Evolutionary conservation across 2,329 filamentous ascomycete species (phyloP), one percentile per base, ranked within the genome.

Genomic region (Aspergillus ochraceus): DNA sequence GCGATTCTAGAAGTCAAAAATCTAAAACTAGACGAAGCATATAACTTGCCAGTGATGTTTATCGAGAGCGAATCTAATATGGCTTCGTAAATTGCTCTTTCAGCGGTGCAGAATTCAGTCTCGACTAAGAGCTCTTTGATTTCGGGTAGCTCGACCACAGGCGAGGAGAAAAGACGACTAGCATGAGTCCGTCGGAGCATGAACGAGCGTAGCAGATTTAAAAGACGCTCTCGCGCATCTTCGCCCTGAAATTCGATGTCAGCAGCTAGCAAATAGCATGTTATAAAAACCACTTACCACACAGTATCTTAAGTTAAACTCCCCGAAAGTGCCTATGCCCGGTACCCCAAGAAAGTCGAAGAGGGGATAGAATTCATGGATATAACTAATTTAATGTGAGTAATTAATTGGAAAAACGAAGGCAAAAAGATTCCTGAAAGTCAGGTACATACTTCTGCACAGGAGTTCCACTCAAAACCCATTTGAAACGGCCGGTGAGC

Each of bases 101-200:
- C 85, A 1, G 84, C 75, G 0, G 74, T 60, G 14, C 82, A 84
- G 69, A 87, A 85, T 0, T 81, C 65, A 0, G 84, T 72, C 61
- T 67, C 70, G 4, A 79, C 64, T 0, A 79, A 79, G 2, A 66
- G 68, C 54, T 83, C 76, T 8, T 72, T 72, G 0, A 85, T 80
- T 14, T 72, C 70, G 0, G 85, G 86, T 0, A 88, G 74, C 9
- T 79, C 81, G 17, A 88, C 68, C 1, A 88, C 81, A 0, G 83
- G 81, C 0, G 78, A 73, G 1, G 79, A 77, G 60, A 88, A 83
- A 17, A 88, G 74, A 0, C 70, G 78, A 56, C 85, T 83, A 1
- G 72, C 70, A 68, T 87, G 84, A 0, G 84, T 86, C 6, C 84
- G 77, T 5, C 85, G 77, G 17, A 84, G 77, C 80, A 87, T 84